phyloP scores from a whole-genome alignment of 768 basidiomycete species.

The Chiua virens region DNA sequence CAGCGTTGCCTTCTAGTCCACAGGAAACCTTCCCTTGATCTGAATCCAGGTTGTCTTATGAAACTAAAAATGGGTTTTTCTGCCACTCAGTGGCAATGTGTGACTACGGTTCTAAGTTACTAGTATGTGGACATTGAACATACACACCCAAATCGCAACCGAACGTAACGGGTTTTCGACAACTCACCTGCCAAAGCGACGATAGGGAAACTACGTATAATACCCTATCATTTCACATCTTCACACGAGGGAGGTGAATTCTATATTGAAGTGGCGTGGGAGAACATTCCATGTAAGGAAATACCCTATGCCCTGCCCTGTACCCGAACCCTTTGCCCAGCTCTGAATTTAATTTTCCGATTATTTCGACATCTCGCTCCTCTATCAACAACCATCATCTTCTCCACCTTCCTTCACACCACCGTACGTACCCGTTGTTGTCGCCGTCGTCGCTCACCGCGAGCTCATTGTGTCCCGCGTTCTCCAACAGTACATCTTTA shows the following conservation, averaged over 20 bases:
- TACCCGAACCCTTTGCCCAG: constrained; percentile 72
- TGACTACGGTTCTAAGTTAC: no score
- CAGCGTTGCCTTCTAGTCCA: background rate
- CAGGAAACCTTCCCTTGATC: background rate
- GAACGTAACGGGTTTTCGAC: background rate
- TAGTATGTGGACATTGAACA: no score
- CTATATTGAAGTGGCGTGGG: constrained; percentile 28
- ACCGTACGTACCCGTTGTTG: constrained; percentile 40
- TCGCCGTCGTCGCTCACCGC: constrained; percentile 33
- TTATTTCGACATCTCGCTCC: constrained; percentile 47
- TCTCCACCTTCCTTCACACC: constrained; percentile 35
- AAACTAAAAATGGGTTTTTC: constrained; percentile 7
- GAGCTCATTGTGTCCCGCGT: constrained; percentile 34
- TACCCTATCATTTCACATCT: constrained; percentile 6
- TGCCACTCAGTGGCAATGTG: background rate
- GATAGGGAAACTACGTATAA: background rate
- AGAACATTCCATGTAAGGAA: constrained; percentile 8
- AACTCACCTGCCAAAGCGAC: background rate
- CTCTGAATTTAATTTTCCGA: constrained; percentile 63
- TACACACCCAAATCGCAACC: no score
- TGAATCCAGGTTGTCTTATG: constrained; percentile 2
- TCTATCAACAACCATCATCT: constrained; percentile 49
- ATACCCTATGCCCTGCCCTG: constrained; percentile 40
- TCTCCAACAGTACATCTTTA: constrained; percentile 13
- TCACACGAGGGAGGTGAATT: constrained; percentile 9